Evolutionary conservation across 108 stramenopile species (phyloP).

Genomic region (Nitzschia sp.): DNA sequence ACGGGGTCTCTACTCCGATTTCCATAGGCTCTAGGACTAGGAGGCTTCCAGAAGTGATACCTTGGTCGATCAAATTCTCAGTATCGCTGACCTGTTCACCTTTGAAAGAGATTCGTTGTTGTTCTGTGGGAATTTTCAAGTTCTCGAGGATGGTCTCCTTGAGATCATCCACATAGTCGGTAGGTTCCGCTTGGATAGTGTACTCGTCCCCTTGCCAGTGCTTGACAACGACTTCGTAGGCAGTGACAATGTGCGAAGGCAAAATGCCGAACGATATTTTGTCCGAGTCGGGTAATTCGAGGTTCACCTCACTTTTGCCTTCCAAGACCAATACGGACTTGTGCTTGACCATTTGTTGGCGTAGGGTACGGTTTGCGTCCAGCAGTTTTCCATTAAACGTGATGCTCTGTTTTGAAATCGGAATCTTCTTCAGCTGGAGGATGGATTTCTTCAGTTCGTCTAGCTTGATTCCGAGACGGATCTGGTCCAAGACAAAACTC

Average conservation of each 20-base stretch:
- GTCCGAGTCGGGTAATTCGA: conserved; percentile 11
- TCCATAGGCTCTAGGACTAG: conserved; percentile 17
- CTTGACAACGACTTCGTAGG: conserved; percentile 10
- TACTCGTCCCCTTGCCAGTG: conserved; percentile 18
- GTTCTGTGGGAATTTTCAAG: conserved; percentile 1
- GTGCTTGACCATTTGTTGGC: conserved; percentile 21
- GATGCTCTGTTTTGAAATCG: conserved; percentile 6
- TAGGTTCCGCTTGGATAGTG: background rate
- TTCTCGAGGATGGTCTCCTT: conserved; percentile 2
- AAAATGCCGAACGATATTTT: conserved; percentile 7
- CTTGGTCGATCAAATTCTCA: conserved; percentile 12
- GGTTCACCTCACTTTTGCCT: conserved; percentile 3
- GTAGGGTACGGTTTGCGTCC: conserved; percentile 17
- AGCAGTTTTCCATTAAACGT: conserved; percentile 23
- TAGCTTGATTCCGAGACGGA: conserved; percentile 10
- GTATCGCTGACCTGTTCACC: conserved; percentile 13
- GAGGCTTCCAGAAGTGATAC: conserved; percentile 13
- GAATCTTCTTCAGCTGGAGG: background rate
- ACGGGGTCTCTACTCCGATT: conserved; percentile 14
- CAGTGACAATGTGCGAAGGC: background rate
- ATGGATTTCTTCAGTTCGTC: conserved; percentile 26
- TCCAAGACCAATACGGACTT: conserved; percentile 31
- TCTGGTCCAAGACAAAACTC: conserved; percentile 6
- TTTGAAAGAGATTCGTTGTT: conserved; percentile 12
- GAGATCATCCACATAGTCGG: conserved; percentile 30